Evolutionary conservation across 2,329 filamentous ascomycete species (phyloP).

Genomic region (Exophiala mesophila): DNA sequence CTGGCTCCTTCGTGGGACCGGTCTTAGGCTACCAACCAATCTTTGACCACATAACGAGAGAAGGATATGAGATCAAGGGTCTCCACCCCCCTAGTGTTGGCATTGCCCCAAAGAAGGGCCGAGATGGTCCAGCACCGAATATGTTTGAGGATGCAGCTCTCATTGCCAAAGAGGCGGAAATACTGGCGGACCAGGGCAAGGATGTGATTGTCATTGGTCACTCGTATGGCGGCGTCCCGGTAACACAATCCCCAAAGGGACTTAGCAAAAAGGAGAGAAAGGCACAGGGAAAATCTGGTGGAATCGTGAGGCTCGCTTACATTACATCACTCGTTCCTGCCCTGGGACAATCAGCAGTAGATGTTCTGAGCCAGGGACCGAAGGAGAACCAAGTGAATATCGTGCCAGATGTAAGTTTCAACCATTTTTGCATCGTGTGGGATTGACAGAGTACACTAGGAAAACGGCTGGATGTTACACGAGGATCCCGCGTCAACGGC

Average conservation of each 20-base stretch:
- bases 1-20: conserved; percentile 12
- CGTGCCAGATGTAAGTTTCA: conserved; percentile 10
- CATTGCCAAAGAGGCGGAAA: conserved; percentile 24
- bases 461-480: conserved; percentile 3
- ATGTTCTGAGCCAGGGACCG: conserved; percentile 7
- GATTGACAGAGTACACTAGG: too few species aligned
- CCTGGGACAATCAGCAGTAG: conserved; percentile 21
- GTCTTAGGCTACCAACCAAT: conserved; percentile 10
- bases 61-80: conserved; percentile 15
- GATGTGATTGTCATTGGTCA: conserved; percentile 32
- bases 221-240: conserved; percentile 32
- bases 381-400: conserved; percentile 7
- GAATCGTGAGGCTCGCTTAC: conserved; percentile 33
- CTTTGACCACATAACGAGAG: conserved; percentile 7
- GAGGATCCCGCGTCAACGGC: neutral
- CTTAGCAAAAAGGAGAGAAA: conserved; percentile 31
- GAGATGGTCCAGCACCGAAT: conserved; percentile 23
- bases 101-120: conserved; percentile 21
- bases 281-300: conserved; percentile 29
- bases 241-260: conserved; percentile 22
- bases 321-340: conserved; percentile 34
- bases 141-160: conserved; percentile 31
- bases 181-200: conserved; percentile 24
- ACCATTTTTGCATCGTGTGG: too few species aligned
- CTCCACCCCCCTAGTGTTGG: conserved; percentile 17